Base-by-base conservation (phyloP, 75 land plant species). In the Sequoiadendron giganteum region DNA sequence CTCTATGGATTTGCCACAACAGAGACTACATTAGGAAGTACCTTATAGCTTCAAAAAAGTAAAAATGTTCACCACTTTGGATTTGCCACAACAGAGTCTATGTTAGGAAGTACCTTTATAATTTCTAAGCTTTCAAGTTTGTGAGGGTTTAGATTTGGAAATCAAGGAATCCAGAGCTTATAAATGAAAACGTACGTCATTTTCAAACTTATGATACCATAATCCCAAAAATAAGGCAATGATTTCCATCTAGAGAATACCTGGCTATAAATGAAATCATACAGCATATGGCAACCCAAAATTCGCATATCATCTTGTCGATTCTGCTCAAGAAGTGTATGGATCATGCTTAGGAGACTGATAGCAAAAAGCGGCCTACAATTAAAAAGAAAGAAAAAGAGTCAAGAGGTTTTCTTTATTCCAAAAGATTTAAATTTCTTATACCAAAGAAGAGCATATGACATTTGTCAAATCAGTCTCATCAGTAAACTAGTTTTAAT, bases 341-440 rank as follows among this genome's bases (percentile, higher is more conserved):
- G 92, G 79, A 93, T 89, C 89, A 94, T 93, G 88, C 88, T 90
- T 85, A 97, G 72, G 4, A 93, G 90, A 89, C 97, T 97, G 86
- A 85, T 90, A 8, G 99, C 95, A 90, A 93, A 93, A 16, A 97
- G 47, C 34, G 99, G 94, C 99, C 99, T 97, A 81, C 83, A 81
- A 43, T 42, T 52, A 13, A 52, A 81, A 81, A 45, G 28, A 81
- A 45, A 43, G 18, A 81, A 10, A 43, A 81, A 0, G 1, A 10
- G 30, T 81, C 47, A 81, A 45, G 49, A 45, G n/a, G 8, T 81
- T 43, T 81, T 81, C 11, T 39, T 43, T 43, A 11, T 81, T 43
- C 83, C 13, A 81, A 42, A 38, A 81, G 47, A 21, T 21, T 81
- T 43, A 9, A 25, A 6, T 42, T 81, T 45, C 49, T 81, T 32